phyloP scores from a whole-genome alignment of 2,329 filamentous ascomycete genomes.

The Fusarium abutilonis region DNA sequence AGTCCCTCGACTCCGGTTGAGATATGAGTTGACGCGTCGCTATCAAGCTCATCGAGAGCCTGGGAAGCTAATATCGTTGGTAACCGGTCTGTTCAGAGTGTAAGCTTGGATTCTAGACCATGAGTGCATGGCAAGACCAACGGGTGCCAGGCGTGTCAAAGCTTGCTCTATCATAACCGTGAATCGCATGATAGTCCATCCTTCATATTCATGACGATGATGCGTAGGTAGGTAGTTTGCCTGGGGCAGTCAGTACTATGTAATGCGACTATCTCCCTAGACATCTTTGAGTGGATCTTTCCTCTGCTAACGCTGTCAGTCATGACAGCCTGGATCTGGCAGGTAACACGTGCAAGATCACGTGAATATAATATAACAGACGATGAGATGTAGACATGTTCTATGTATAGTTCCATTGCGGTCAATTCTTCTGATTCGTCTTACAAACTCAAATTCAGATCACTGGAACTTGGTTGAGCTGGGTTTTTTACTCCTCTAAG shows the following conservation, averaged over 20 bases:
- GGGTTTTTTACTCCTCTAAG: not conserved
- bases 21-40: constrained; percentile 61
- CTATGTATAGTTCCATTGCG: not conserved
- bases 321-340: not conserved
- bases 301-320: not conserved
- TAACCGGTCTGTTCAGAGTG: constrained; percentile 68
- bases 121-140: constrained; percentile 49
- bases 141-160: constrained; percentile 66
- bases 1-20: constrained; percentile 65
- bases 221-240: constrained; percentile 19
- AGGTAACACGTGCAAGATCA: constrained; percentile 14
- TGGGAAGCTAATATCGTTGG: constrained; percentile 81
- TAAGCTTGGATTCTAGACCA: constrained; percentile 23
- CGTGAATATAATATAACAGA: constrained; percentile 15
- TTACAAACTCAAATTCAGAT: constrained; percentile 17
- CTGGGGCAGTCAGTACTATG: constrained; percentile 18
- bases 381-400: too few relatives aligned
- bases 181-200: constrained; percentile 69
- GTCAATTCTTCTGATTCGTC: not conserved
- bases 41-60: constrained; percentile 69
- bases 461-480: constrained; percentile 9
- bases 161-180: constrained; percentile 69
- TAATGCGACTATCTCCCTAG: constrained; percentile 16
- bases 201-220: constrained; percentile 41
- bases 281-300: constrained; percentile 26